Conservation (phyloP, 192 early-diverging fungal genomes). For the Coemansia umbellata region DNA sequence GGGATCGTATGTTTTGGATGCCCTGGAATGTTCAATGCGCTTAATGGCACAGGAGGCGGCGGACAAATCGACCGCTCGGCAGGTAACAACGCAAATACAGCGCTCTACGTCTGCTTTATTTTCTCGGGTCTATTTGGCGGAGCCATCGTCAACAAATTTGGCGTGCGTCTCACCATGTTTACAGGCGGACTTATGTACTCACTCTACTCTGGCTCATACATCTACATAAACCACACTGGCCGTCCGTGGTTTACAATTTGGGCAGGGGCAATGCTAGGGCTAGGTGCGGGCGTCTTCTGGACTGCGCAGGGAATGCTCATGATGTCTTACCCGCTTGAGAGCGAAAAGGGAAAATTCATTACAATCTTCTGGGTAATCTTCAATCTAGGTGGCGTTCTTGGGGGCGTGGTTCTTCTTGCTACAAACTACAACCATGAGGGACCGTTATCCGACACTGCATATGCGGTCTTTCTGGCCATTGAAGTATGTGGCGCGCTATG, state of each 20-base stretch:
- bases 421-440: slow-evolving; percentile 47
- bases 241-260: slow-evolving; percentile 45
- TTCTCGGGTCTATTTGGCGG: too few species aligned
- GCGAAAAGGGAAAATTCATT: slow-evolving; percentile 71
- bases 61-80: too few species aligned
- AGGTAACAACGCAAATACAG: too few species aligned
- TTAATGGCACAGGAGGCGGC: too few species aligned
- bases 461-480: slow-evolving; percentile 53
- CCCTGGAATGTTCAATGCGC: too few species aligned
- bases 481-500: slow-evolving; percentile 61
- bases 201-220: slow-evolving; percentile 65
- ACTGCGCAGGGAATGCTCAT: slow-evolving; percentile 70
- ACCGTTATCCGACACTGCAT: slow-evolving; percentile 44
- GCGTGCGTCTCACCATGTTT: slow-evolving; percentile 59
- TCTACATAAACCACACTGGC: too few species aligned
- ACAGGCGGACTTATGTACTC: slow-evolving; percentile 59
- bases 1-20: too few species aligned
- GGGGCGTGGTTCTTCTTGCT: slow-evolving; percentile 61
- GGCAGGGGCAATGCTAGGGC: slow-evolving; percentile 14
- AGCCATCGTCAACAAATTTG: too few species aligned
- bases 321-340: slow-evolving; percentile 72
- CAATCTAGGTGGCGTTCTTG: too few species aligned
- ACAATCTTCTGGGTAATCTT: slow-evolving; percentile 79
- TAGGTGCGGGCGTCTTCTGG: slow-evolving; percentile 53
- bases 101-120: too few species aligned